Percentiles rank a stretch among this genome's conserved stretches.
phyloP scores from a whole-genome alignment of 164 flowering plant species.

The Magnolia kwangsiensis region DNA sequence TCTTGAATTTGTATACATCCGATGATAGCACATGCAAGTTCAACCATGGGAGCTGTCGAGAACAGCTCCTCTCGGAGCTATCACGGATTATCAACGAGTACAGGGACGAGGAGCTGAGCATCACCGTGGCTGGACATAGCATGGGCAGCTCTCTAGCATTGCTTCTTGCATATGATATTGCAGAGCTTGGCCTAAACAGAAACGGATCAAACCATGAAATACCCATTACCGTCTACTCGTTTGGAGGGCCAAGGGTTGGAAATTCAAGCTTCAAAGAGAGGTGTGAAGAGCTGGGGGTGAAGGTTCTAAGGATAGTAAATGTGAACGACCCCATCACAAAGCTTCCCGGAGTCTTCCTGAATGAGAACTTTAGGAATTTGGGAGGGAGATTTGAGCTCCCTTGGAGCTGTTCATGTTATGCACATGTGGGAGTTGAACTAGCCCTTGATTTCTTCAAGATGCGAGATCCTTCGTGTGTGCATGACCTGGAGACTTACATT shows the following conservation, averaged over 20 bases:
- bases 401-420: conserved; percentile 64
- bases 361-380: conserved; percentile 56
- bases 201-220: conserved; percentile 12
- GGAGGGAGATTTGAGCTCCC: conserved; percentile 46
- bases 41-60: conserved; percentile 30
- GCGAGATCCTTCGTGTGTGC: conserved; percentile 59
- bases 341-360: conserved; percentile 33
- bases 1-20: conserved; percentile 30
- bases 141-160: conserved; percentile 82
- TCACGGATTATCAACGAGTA: conserved; percentile 21
- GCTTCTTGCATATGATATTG: conserved; percentile 68
- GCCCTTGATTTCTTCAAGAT: conserved; percentile 58
- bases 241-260: conserved; percentile 84
- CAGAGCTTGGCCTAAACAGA: conserved; percentile 60
- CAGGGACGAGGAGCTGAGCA: conserved; percentile 60
- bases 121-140: conserved; percentile 79
- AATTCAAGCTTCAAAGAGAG: conserved; percentile 59
- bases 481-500: conserved; percentile 54
- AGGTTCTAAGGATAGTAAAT: conserved; percentile 64
- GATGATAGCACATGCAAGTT: conserved; percentile 29
- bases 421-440: conserved; percentile 62
- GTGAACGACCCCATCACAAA: conserved; percentile 52
- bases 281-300: conserved; percentile 72
- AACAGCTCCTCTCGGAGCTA: conserved; percentile 33
- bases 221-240: conserved; percentile 69